Evolutionary conservation across 768 basidiomycete species (phyloP).

Genomic region (Hericium coralloides): DNA sequence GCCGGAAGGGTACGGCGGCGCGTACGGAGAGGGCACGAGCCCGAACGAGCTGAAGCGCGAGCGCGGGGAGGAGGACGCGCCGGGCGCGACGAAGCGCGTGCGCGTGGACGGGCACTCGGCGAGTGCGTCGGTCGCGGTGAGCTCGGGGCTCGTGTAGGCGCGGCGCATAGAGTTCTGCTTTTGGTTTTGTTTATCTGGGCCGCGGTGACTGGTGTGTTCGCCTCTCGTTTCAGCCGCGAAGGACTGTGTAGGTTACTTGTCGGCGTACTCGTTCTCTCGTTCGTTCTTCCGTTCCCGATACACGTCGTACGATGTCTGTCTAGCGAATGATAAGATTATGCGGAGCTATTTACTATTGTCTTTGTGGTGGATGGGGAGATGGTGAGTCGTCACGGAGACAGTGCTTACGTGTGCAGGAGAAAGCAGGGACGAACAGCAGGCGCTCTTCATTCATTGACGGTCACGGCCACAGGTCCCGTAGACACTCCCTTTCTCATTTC

Average conservation of each 20-base stretch:
- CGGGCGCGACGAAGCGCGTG: conserved; percentile 10
- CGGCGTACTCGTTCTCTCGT: too few species aligned
- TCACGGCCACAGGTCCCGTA: too few species aligned
- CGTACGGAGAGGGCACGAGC: conserved; percentile 8
- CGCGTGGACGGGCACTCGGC: conserved; percentile 12
- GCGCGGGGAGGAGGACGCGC: conserved; percentile 5
- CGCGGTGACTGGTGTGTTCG: too few species aligned
- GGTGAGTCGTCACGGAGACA: not conserved
- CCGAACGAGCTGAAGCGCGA: conserved; percentile 7
- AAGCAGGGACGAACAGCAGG: not conserved
- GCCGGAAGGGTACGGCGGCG: not conserved
- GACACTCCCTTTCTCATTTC: not conserved
- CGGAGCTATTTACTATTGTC: too few species aligned
- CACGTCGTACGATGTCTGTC: too few species aligned
- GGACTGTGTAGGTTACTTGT: too few species aligned
- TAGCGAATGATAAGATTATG: too few species aligned
- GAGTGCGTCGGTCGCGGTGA: conserved; percentile 9
- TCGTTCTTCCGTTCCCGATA: too few species aligned
- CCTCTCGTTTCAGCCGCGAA: too few species aligned
- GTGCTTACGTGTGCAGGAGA: not conserved
- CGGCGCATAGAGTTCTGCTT: conserved; percentile 6
- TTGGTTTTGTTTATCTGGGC: not conserved
- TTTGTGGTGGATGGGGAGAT: not conserved
- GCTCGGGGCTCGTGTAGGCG: not conserved
- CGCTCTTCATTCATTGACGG: not conserved